Evolutionary conservation across 768 basidiomycete genomes (phyloP).

Genomic region (Trametes maxima): DNA sequence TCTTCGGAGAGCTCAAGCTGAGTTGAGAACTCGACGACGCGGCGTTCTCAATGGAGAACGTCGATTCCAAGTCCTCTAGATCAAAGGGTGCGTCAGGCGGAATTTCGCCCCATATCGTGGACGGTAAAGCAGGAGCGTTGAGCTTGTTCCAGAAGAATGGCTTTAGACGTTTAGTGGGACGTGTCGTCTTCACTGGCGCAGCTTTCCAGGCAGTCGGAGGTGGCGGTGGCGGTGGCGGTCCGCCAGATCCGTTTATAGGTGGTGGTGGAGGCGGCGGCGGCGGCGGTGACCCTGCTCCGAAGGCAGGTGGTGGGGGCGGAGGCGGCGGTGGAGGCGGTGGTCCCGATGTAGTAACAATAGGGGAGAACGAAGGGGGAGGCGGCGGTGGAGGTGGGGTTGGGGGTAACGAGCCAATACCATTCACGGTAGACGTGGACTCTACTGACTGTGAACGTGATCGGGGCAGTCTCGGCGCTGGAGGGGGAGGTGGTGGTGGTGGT

Average conservation of each 20-base stretch:
- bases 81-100: slow-evolving; percentile 47
- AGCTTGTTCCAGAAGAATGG: slow-evolving; percentile 95
- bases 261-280: slow-evolving; percentile 26
- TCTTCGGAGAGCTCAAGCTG: slow-evolving; percentile 44
- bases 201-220: slow-evolving; percentile 29
- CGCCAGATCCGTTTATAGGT: slow-evolving; percentile 23
- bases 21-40: slow-evolving; percentile 47
- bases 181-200: slow-evolving; percentile 30
- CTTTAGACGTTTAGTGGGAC: slow-evolving; percentile 64
- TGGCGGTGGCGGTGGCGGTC: slow-evolving; percentile 47
- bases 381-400: slow-evolving; percentile 32
- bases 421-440: neutral
- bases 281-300: slow-evolving; percentile 20
- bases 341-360: slow-evolving; percentile 9
- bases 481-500: slow-evolving; percentile 10
- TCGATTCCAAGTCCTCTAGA: slow-evolving; percentile 71
- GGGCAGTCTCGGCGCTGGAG: neutral
- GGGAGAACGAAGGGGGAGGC: slow-evolving; percentile 23
- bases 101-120: slow-evolving; percentile 75
- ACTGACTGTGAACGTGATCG: neutral
- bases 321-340: slow-evolving; percentile 40
- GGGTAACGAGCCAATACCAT: slow-evolving; percentile 27
- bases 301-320: slow-evolving; percentile 36
- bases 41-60: slow-evolving; percentile 62
- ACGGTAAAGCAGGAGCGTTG: slow-evolving; percentile 38